Conservation (phyloP, 202 grass and related monocot species). For the Bolboschoenoplectus hybrid region DNA sequence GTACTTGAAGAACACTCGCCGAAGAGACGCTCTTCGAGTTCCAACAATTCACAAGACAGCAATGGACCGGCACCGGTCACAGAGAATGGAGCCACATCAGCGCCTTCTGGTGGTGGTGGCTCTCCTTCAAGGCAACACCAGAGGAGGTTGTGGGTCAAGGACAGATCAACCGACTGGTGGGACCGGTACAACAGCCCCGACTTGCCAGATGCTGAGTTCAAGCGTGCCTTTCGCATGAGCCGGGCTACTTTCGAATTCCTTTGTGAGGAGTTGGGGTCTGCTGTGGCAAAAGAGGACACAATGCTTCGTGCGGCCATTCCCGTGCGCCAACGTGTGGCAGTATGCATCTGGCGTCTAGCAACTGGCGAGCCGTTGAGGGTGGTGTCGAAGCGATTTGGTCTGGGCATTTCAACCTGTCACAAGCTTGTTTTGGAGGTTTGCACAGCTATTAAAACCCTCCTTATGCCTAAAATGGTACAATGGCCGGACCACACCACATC, state of each 20-base stretch:
- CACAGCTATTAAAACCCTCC: conserved; percentile 60
- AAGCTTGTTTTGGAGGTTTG: conserved; percentile 75
- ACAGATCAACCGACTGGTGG: conserved; percentile 66
- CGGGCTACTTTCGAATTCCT: conserved; percentile 62
- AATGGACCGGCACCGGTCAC: conserved; percentile 42
- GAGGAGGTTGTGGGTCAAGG: conserved; percentile 65
- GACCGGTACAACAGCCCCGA: conserved; percentile 56
- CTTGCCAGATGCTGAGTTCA: conserved; percentile 70
- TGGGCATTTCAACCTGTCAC: conserved; percentile 76
- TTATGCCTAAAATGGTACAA: conserved; percentile 53
- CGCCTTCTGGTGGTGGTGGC: background rate
- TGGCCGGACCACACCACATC: conserved; percentile 49
- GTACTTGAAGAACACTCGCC: background rate
- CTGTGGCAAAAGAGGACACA: conserved; percentile 77
- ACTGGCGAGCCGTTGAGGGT: conserved; percentile 60
- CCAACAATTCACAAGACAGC: conserved; percentile 42
- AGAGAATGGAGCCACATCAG: background rate
- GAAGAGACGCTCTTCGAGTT: conserved; percentile 45
- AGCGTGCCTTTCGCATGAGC: conserved; percentile 70
- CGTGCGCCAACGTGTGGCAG: conserved; percentile 69
- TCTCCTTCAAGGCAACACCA: conserved; percentile 32
- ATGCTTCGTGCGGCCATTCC: conserved; percentile 72
- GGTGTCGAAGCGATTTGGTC: conserved; percentile 69
- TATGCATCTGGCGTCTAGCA: conserved; percentile 84
- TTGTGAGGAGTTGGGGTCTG: conserved; percentile 58